A percentile compares a stretch with the other conserved stretches of the same genome.
Evolutionary conservation across 2,329 filamentous ascomycete species (phyloP).

Genomic region (Calonectria montana): DNA sequence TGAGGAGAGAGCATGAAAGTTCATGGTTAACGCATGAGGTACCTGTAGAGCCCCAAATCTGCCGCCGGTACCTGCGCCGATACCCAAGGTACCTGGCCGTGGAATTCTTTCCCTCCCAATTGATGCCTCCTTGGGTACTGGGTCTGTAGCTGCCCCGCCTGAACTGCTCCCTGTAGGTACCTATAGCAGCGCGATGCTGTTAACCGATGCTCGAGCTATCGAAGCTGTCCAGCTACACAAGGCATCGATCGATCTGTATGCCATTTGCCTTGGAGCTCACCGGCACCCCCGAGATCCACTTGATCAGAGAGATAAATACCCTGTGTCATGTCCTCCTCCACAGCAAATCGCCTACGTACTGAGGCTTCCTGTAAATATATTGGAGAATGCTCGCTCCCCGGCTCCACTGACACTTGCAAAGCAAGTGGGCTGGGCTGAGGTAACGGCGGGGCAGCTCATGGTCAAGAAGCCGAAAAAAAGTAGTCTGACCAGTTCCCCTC

Average conservation of each 20-base stretch:
- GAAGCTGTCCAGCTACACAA: not conserved
- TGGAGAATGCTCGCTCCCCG: not conserved
- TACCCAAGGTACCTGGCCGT: conserved; percentile 5
- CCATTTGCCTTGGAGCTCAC: not conserved
- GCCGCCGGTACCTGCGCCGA: not conserved
- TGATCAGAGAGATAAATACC: not conserved
- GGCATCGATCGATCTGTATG: not conserved
- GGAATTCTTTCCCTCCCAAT: conserved; percentile 10
- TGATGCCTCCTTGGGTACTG: not conserved
- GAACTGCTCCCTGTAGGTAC: conserved; percentile 7
- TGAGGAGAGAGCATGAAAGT: conserved; percentile 11
- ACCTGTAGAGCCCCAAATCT: not conserved
- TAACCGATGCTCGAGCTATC: not conserved
- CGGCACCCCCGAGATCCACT: not conserved
- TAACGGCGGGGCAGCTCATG: conserved; percentile 17
- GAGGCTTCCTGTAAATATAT: not conserved
- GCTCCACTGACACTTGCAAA: not conserved
- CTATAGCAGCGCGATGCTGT: not conserved
- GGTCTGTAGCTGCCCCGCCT: conserved; percentile 12
- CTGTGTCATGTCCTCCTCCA: not conserved
- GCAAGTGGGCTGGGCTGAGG: conserved; percentile 16
- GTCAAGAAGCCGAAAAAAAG: conserved; percentile 1
- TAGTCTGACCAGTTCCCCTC: conserved; percentile 14
- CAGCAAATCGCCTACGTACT: not conserved
- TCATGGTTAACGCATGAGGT: conserved; percentile 12